Percentiles rank a stretch among this genome's conserved stretches.
Evolutionary conservation across 2,329 filamentous ascomycete genomes (phyloP).

Genomic region (Fusarium sp.): DNA sequence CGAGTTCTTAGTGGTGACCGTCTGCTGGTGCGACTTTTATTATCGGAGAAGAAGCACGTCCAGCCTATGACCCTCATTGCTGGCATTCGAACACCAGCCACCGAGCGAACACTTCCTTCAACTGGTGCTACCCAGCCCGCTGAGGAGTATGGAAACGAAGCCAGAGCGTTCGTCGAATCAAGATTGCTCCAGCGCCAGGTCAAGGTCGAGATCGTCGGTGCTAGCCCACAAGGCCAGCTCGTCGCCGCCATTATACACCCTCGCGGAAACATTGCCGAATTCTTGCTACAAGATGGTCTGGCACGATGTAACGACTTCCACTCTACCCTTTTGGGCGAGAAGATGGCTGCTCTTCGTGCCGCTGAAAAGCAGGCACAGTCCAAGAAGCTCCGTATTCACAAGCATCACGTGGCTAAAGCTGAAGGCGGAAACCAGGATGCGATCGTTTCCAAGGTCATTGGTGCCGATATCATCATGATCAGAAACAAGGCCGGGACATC

Average conservation of each 20-base stretch:
- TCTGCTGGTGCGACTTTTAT: conserved; percentile 82
- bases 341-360: conserved; percentile 86
- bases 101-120: conserved; percentile 81
- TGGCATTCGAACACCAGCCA: conserved; percentile 89
- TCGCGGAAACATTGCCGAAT: conserved; percentile 90
- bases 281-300: conserved; percentile 87
- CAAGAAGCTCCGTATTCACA: conserved; percentile 81
- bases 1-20: conserved; percentile 92
- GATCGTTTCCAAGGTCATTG: conserved; percentile 84
- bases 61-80: conserved; percentile 91
- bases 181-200: conserved; percentile 88
- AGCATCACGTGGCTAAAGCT: conserved; percentile 79
- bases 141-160: conserved; percentile 90
- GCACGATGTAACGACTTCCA: conserved; percentile 96
- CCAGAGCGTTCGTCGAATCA: conserved; percentile 86
- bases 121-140: conserved; percentile 84
- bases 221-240: conserved; percentile 91
- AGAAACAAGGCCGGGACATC: conserved; percentile 81
- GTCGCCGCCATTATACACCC: conserved; percentile 89
- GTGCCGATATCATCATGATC: conserved; percentile 88
- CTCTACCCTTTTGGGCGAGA: conserved; percentile 87
- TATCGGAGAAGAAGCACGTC: conserved; percentile 84
- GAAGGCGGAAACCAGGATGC: conserved; percentile 78
- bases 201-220: conserved; percentile 83
- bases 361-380: conserved; percentile 89